These are phyloP conservation scores for Pascua sp. DNA, from an alignment of 1,284 basidiomycete genomes.

Conservation along the genomic window DNA sequence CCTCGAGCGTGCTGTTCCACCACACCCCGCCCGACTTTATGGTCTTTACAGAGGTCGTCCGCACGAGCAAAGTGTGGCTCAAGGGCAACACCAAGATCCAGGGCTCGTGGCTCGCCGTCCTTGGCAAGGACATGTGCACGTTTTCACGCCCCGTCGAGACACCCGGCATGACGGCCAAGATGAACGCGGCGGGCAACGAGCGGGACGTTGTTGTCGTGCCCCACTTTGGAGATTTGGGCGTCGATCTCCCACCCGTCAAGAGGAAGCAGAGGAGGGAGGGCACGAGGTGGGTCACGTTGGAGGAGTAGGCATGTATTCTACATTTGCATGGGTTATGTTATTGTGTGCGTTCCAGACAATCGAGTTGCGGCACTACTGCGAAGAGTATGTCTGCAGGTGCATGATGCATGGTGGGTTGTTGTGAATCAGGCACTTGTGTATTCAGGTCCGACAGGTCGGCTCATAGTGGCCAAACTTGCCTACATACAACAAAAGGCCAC, in stretches of 20 bases:
- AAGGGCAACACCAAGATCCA: conserved; percentile 87
- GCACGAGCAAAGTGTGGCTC: conserved; percentile 70
- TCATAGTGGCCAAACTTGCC: too few species aligned
- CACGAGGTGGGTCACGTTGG: conserved; percentile 47
- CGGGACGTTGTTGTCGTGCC: conserved; percentile 64
- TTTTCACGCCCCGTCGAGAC: conserved; percentile 82
- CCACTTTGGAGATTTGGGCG: conserved; percentile 73
- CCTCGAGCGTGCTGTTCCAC: conserved; percentile 73
- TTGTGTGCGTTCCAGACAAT: too few species aligned
- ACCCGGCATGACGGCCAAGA: conserved; percentile 38
- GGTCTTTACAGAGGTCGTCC: conserved; percentile 76
- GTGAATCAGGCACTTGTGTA: too few species aligned
- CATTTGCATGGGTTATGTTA: not conserved
- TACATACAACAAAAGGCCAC: too few species aligned
- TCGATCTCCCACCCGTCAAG: conserved; percentile 77
- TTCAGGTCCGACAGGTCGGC: too few species aligned
- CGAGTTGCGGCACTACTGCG: too few species aligned
- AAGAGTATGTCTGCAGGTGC: too few species aligned
- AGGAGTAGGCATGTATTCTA: conserved; percentile 20
- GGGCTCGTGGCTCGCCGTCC: conserved; percentile 76
- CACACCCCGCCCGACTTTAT: conserved; percentile 78
- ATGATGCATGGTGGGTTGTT: too few species aligned
- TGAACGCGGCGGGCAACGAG: conserved; percentile 35
- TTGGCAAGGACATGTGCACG: conserved; percentile 77
- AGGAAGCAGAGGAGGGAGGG: conserved; percentile 49